Conservation (phyloP, 345 rosid genomes). For the Mercurialis annua region DNA sequence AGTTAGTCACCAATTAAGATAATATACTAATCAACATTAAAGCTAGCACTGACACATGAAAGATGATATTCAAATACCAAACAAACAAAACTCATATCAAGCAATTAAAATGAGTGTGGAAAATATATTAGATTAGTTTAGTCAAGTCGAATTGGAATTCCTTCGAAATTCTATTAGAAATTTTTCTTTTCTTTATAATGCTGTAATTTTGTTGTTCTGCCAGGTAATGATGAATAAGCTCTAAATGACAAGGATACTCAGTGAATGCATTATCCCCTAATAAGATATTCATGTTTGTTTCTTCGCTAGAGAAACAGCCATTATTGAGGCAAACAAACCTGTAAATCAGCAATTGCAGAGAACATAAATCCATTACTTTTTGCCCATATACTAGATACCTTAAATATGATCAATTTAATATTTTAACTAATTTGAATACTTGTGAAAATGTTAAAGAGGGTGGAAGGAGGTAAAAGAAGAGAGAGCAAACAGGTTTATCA, state of each 20-base stretch:
- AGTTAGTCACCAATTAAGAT: constrained; percentile 14
- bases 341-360: not conserved
- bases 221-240: not conserved
- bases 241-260: not conserved
- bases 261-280: not conserved
- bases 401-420: not conserved
- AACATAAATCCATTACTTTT: not conserved
- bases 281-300: not conserved
- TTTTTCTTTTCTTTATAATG: too few relatives aligned
- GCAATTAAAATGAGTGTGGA: constrained; percentile 12
- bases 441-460: not conserved
- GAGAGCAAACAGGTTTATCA: not conserved
- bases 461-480: not conserved
- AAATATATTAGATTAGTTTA: too few relatives aligned
- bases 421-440: not conserved
- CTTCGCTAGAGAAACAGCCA: not conserved
- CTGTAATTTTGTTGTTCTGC: not conserved
- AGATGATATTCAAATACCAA: not conserved
- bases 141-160: too few relatives aligned
- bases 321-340: not conserved
- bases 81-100: constrained; percentile 5
- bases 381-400: not conserved
- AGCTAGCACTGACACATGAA: not conserved
- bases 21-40: not conserved
- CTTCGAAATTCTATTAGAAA: too few relatives aligned